Conservation (phyloP, 768 basidiomycete genomes). For the Sistotremastrum suecicum region DNA sequence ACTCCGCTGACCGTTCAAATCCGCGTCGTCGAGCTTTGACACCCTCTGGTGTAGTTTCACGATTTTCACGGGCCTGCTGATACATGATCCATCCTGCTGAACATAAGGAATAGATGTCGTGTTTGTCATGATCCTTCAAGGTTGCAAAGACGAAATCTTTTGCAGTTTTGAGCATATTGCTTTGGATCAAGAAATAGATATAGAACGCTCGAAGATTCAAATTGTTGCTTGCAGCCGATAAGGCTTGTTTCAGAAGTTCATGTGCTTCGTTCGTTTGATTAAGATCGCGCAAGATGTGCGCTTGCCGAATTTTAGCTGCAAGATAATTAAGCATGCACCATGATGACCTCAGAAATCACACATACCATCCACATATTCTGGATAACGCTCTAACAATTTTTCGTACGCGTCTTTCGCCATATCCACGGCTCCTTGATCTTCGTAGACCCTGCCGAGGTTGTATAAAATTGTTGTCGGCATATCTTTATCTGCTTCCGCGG, state of each 20-base stretch:
- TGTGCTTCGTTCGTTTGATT: conserved; percentile 75
- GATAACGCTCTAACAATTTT: conserved; percentile 77
- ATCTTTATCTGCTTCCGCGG: conserved; percentile 39
- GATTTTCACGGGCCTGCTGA: conserved; percentile 70
- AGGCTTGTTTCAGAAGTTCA: conserved; percentile 77
- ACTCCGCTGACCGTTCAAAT: conserved; percentile 76
- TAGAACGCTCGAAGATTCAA: conserved; percentile 88
- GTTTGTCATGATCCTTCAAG: conserved; percentile 70
- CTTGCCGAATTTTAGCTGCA: conserved; percentile 84
- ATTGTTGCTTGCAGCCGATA: conserved; percentile 62
- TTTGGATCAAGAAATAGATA: conserved; percentile 82
- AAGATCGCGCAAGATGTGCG: conserved; percentile 56
- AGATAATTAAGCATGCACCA: not conserved
- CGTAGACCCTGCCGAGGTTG: conserved; percentile 86
- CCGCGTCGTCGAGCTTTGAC: conserved; percentile 60
- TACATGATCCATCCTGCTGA: conserved; percentile 82
- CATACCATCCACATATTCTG: conserved; percentile 92
- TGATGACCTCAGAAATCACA: conserved; percentile 1
- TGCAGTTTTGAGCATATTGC: conserved; percentile 52
- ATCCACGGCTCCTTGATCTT: conserved; percentile 60
- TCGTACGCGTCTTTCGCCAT: conserved; percentile 79
- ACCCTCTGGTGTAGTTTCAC: conserved; percentile 42
- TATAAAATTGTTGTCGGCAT: conserved; percentile 77
- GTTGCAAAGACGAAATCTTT: conserved; percentile 86
- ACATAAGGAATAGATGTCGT: conserved; percentile 85